These are phyloP conservation scores for Suillus alpinus DNA, from an alignment of 768 basidiomycete genomes.

Conservation along the genomic window DNA sequence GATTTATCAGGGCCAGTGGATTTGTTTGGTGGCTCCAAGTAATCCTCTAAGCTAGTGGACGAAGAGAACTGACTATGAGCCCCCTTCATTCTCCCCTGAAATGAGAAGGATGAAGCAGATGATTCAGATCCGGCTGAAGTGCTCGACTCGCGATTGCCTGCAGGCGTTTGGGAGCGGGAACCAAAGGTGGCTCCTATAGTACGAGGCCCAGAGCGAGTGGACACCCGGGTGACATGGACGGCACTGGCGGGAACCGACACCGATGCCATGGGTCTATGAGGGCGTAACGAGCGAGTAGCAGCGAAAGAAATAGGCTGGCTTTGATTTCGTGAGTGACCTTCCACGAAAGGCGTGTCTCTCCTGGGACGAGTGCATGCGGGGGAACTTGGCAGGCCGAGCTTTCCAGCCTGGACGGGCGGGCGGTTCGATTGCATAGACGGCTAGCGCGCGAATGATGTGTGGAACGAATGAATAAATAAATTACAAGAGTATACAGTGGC, in stretches of 20 bases:
- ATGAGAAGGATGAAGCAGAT: slow-evolving; percentile 30
- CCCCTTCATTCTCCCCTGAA: slow-evolving; percentile 36
- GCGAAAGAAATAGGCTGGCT: background rate
- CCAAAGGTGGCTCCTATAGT: background rate
- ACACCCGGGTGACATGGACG: background rate
- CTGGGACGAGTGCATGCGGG: slow-evolving; percentile 8
- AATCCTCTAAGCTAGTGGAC: slow-evolving; percentile 44
- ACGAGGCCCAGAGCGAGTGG: slow-evolving; percentile 4
- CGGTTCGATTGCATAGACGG: slow-evolving; percentile 5
- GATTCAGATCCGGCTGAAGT: slow-evolving; percentile 21
- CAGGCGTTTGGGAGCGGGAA: background rate
- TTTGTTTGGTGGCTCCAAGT: slow-evolving; percentile 11
- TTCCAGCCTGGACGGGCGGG: background rate
- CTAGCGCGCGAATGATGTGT: background rate
- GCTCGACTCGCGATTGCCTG: background rate
- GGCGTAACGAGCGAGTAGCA: slow-evolving; percentile 19
- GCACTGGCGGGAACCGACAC: slow-evolving; percentile 6
- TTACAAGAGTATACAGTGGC: slow-evolving; percentile 4
- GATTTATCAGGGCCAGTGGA: background rate
- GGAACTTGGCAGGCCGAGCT: slow-evolving; percentile 14
- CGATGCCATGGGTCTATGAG: slow-evolving; percentile 21
- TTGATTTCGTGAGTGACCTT: slow-evolving; percentile 2
- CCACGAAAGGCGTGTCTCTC: slow-evolving; percentile 1
- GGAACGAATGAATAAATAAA: background rate
- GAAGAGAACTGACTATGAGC: slow-evolving; percentile 37